Conservation (phyloP, 2,329 filamentous ascomycete genomes). For the Exophiala bonariae region DNA sequence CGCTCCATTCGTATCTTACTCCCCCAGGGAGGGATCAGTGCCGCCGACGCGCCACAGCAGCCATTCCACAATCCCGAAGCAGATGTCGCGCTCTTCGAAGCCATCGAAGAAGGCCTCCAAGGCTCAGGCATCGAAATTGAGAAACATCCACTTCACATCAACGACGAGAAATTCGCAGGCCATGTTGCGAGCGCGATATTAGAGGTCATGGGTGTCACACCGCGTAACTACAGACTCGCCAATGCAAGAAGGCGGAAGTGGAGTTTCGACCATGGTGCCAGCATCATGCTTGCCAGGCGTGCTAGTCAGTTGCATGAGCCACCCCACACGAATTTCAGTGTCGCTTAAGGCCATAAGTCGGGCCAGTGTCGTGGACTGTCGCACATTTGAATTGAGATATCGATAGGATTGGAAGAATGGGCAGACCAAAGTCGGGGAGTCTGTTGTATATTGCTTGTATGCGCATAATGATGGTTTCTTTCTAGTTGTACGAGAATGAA, state of each 20-base stretch:
- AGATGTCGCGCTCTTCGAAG: conserved; percentile 48
- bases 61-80: conserved; percentile 55
- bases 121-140: conserved; percentile 52
- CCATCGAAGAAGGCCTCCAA: conserved; percentile 50
- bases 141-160: conserved; percentile 54
- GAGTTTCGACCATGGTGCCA: conserved; percentile 28
- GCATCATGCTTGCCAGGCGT: conserved; percentile 21
- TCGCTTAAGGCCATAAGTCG: too few relatives aligned
- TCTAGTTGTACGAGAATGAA: too few relatives aligned
- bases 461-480: too few relatives aligned
- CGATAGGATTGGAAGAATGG: too few relatives aligned
- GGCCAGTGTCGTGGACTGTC: too few relatives aligned
- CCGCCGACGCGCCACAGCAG: conserved; percentile 55
- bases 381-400: too few relatives aligned
- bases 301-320: conserved; percentile 11
- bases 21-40: conserved; percentile 61
- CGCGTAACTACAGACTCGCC: conserved; percentile 23
- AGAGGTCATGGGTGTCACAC: conserved; percentile 27
- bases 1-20: conserved; percentile 57
- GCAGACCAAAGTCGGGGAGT: too few relatives aligned
- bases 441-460: too few relatives aligned
- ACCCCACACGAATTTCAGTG: conserved; percentile 1
- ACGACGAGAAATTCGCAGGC: conserved; percentile 53
- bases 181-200: conserved; percentile 25
- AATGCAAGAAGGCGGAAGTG: conserved; percentile 26